A percentile compares a stretch with the other conserved stretches of the same genome.
Evolutionary conservation across 345 rosid genomes (phyloP).

Genomic region (Salix dunnii): DNA sequence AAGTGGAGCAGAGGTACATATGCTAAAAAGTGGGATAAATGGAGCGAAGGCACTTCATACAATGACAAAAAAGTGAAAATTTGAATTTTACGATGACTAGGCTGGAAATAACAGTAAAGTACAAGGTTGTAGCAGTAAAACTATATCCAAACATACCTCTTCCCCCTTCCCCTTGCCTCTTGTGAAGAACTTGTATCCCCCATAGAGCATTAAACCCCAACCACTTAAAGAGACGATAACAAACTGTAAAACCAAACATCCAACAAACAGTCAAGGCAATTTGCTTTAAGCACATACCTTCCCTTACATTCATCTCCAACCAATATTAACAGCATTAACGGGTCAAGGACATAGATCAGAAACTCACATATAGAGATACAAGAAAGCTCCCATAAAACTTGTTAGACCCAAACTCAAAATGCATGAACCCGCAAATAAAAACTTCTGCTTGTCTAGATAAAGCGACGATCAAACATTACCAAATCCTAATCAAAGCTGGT

Average conservation of each 20-base stretch:
- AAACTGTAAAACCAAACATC: slow-evolving; percentile 22
- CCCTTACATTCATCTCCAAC: background rate
- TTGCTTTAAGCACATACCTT: background rate
- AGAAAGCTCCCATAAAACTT: background rate
- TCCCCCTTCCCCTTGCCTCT: slow-evolving; percentile 33
- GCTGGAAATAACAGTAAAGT: background rate
- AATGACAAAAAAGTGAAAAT: background rate
- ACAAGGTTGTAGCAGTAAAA: background rate
- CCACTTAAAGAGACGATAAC: slow-evolving; percentile 38
- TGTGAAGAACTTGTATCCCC: slow-evolving; percentile 33
- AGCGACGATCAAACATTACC: no score
- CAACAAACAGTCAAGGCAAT: slow-evolving; percentile 3
- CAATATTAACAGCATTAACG: background rate
- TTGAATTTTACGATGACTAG: background rate
- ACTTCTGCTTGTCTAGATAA: no score
- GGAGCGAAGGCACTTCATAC: background rate
- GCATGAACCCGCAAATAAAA: no score
- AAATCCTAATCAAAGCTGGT: background rate
- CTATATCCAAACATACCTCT: slow-evolving; percentile 19
- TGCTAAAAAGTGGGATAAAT: background rate
- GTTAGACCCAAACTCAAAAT: no score
- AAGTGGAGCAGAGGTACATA: background rate
- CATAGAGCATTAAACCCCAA: slow-evolving; percentile 31
- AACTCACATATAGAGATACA: background rate
- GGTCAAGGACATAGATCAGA: background rate